phyloP scores from a whole-genome alignment of 805 yeast genomes.

The Kazachstania africana region DNA sequence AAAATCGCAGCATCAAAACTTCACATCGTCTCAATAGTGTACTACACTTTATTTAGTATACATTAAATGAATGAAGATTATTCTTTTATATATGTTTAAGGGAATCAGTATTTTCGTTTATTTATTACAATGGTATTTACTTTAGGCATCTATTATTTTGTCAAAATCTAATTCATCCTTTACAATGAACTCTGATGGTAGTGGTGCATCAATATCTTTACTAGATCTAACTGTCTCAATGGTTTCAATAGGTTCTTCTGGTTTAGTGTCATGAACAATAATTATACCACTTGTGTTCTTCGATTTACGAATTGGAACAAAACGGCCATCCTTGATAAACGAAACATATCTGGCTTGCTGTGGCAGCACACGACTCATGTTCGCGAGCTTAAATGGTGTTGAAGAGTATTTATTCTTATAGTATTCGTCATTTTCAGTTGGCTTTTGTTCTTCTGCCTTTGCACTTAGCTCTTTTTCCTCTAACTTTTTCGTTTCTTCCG shows the following conservation, averaged over 20 bases:
- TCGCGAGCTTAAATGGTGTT: slow-evolving; percentile 58
- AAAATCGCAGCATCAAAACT: no score
- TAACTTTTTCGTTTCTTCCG: slow-evolving; percentile 23
- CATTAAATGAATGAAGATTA: no score
- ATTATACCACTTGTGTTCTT: slow-evolving; percentile 61
- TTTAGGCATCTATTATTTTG: no score
- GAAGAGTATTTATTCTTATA: slow-evolving; percentile 42
- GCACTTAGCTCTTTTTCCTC: slow-evolving; percentile 11
- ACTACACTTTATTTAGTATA: no score
- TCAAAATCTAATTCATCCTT: slow-evolving; percentile 22
- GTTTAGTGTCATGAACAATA: slow-evolving; percentile 52
- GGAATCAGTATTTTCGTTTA: no score
- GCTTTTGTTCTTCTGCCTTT: slow-evolving; percentile 13
- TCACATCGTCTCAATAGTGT: no score
- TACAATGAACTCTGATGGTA: slow-evolving; percentile 25
- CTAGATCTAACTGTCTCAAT: slow-evolving; percentile 79
- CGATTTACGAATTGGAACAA: slow-evolving; percentile 71
- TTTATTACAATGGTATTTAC: no score
- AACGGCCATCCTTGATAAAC: slow-evolving; percentile 63
- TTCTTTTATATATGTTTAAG: no score
- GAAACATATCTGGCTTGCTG: slow-evolving; percentile 75
- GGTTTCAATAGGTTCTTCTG: slow-evolving; percentile 47
- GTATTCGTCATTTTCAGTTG: slow-evolving; percentile 19
- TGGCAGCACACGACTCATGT: slow-evolving; percentile 83
- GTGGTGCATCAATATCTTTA: slow-evolving; percentile 61